These are phyloP conservation scores for Cercospora beticola DNA, from an alignment of 2,329 filamentous ascomycete genomes.

Conservation along the genomic window DNA sequence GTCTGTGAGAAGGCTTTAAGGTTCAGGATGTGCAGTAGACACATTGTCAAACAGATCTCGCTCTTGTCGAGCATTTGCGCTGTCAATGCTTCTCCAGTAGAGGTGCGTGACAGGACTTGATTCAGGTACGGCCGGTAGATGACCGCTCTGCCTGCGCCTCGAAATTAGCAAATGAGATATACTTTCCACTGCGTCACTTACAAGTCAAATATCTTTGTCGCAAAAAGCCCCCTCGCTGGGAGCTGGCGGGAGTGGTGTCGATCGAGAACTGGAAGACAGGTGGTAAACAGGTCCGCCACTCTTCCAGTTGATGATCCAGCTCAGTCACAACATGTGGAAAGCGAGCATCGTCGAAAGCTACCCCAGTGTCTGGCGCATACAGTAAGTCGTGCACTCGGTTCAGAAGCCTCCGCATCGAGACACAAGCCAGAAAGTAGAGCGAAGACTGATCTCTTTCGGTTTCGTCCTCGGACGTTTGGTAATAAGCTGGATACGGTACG, in stretches of 20 bases:
- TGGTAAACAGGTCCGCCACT: conserved; percentile 17
- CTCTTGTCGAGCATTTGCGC: conserved; percentile 12
- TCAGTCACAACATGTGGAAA: conserved; percentile 20
- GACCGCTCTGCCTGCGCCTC: conserved; percentile 5
- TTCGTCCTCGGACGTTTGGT: conserved; percentile 11
- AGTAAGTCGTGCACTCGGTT: conserved; percentile 20
- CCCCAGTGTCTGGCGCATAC: conserved; percentile 17
- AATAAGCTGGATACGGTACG: conserved; percentile 14
- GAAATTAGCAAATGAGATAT: background rate
- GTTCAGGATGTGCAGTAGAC: conserved; percentile 18
- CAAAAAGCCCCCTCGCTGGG: conserved; percentile 16
- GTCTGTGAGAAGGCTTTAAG: conserved; percentile 17
- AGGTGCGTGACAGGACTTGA: conserved; percentile 12
- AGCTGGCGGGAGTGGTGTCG: background rate
- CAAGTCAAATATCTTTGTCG: conserved; percentile 20
- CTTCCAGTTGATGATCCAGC: conserved; percentile 21
- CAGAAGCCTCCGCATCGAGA: conserved; percentile 21
- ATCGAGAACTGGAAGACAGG: conserved; percentile 11
- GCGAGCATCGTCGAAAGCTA: conserved; percentile 20
- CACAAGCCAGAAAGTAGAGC: conserved; percentile 19
- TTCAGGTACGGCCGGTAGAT: conserved; percentile 18
- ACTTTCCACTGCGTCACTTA: too few species aligned
- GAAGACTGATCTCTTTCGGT: conserved; percentile 15
- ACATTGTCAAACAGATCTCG: conserved; percentile 18
- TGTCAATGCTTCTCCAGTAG: conserved; percentile 6